Percentiles rank a stretch among this genome's conserved stretches.
Evolutionary conservation across 768 basidiomycete genomes (phyloP).

Genomic region (Podaxis pistillaris): DNA sequence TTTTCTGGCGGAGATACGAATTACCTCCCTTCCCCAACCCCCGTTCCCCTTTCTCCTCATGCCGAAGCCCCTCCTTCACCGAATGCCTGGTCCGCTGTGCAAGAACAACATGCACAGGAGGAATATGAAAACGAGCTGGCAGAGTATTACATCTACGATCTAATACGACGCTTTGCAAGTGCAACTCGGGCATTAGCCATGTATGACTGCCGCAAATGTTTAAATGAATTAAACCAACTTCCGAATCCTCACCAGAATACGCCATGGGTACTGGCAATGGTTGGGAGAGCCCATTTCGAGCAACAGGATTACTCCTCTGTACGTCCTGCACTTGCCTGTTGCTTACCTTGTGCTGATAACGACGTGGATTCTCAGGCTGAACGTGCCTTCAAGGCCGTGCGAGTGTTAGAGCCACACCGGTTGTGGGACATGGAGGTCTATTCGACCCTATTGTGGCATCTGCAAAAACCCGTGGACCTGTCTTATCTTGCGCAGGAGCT

Average conservation of each 20-base stretch:
- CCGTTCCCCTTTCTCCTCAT: slow-evolving; percentile 57
- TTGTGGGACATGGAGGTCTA: slow-evolving; percentile 94
- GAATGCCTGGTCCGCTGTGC: slow-evolving; percentile 59
- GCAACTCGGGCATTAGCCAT: slow-evolving; percentile 72
- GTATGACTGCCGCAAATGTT: slow-evolving; percentile 74
- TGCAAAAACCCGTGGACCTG: slow-evolving; percentile 78
- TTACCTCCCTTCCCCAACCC: slow-evolving; percentile 60
- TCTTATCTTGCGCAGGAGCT: slow-evolving; percentile 94
- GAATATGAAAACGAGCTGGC: slow-evolving; percentile 71
- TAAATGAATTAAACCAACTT: slow-evolving; percentile 75
- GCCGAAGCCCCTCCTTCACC: slow-evolving; percentile 67
- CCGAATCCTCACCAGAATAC: slow-evolving; percentile 73
- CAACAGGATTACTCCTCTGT: slow-evolving; percentile 86
- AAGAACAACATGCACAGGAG: slow-evolving; percentile 71
- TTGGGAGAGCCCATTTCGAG: slow-evolving; percentile 89
- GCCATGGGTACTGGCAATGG: slow-evolving; percentile 76
- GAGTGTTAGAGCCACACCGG: slow-evolving; percentile 86
- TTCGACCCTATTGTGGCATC: slow-evolving; percentile 95
- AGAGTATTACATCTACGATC: slow-evolving; percentile 79
- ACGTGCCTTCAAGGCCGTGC: slow-evolving; percentile 80
- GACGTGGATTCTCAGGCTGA: slow-evolving; percentile 62
- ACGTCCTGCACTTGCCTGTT: slow-evolving; percentile 33
- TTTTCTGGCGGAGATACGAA: slow-evolving; percentile 45
- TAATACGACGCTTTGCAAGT: slow-evolving; percentile 78
- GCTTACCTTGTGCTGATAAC: slow-evolving; percentile 26